phyloP scores from a whole-genome alignment of 2,329 filamentous ascomycete genomes.

The Diplodia intermedia region DNA sequence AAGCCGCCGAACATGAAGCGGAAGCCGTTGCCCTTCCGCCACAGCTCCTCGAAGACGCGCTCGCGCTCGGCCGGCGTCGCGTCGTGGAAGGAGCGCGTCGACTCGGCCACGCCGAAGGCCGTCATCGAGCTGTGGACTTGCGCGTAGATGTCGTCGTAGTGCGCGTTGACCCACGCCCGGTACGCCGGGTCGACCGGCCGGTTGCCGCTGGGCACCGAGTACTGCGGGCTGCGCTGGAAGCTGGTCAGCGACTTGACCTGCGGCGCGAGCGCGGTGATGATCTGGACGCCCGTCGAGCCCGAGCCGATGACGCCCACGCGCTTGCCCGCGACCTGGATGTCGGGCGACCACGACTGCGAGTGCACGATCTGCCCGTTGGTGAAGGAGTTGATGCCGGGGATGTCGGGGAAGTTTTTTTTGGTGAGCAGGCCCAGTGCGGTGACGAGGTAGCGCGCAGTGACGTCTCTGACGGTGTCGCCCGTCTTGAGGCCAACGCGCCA shows the following conservation, averaged over 20 bases:
- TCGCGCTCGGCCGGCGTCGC: slow-evolving; percentile 33
- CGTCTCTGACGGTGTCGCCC: slow-evolving; percentile 33
- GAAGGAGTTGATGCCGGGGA: slow-evolving; percentile 45
- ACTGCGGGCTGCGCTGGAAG: slow-evolving; percentile 45
- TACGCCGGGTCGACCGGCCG: slow-evolving; percentile 38
- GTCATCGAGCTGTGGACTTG: slow-evolving; percentile 40
- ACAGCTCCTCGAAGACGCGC: slow-evolving; percentile 32
- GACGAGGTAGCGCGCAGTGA: slow-evolving; percentile 39
- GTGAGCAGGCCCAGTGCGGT: slow-evolving; percentile 46
- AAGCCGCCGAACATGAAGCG: slow-evolving; percentile 43
- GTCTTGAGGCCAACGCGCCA: slow-evolving; percentile 45
- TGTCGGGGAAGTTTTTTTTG: slow-evolving; percentile 44
- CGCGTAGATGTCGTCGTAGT: slow-evolving; percentile 45
- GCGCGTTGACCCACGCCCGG: slow-evolving; percentile 43
- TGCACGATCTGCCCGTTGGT: slow-evolving; percentile 43
- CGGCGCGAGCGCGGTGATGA: slow-evolving; percentile 40
- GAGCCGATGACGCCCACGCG: slow-evolving; percentile 41
- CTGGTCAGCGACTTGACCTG: slow-evolving; percentile 37
- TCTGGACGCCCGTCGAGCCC: slow-evolving; percentile 43
- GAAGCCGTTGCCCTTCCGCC: slow-evolving; percentile 39
- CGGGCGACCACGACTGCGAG: slow-evolving; percentile 32
- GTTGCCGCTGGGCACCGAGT: slow-evolving; percentile 46
- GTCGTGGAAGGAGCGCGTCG: slow-evolving; percentile 12
- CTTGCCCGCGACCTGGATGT: slow-evolving; percentile 28
- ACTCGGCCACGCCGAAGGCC: slow-evolving; percentile 46